phyloP scores from a whole-genome alignment of 1,139 yeast species.

The Schwanniomyces etchellsii region DNA sequence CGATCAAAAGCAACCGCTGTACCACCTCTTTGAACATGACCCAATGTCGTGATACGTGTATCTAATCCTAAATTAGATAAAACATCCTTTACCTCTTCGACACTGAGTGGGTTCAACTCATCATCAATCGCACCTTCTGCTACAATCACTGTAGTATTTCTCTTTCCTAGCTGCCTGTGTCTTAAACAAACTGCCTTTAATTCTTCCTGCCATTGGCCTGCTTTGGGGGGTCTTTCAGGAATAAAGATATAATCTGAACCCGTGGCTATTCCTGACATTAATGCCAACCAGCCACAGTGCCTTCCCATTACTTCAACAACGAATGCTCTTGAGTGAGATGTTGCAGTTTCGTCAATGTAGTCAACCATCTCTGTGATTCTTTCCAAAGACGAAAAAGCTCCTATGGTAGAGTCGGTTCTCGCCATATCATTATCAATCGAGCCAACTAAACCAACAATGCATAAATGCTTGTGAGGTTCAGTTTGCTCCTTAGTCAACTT shows the following conservation, averaged over 20 bases:
- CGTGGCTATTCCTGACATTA: conserved; percentile 93
- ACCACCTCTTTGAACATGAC: conserved; percentile 99
- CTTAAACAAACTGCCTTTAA: conserved; percentile 64
- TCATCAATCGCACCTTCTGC: conserved; percentile 96
- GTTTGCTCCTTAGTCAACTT: conserved; percentile 53
- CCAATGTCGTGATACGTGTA: conserved; percentile 90
- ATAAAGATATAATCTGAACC: conserved; percentile 92
- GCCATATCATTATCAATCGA: conserved; percentile 98
- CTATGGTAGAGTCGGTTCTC: conserved; percentile 91
- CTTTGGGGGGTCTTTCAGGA: conserved; percentile 81
- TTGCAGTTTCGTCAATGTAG: conserved; percentile 94
- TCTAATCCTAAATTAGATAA: conserved; percentile 82
- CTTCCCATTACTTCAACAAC: conserved; percentile 99
- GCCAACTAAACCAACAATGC: conserved; percentile 93
- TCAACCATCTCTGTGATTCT: conserved; percentile 92
- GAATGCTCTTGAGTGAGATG: conserved; percentile 95
- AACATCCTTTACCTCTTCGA: conserved; percentile 74
- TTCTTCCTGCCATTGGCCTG: conserved; percentile 68
- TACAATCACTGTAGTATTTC: conserved; percentile 92
- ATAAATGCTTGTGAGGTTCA: conserved; percentile 62
- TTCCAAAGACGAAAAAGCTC: conserved; percentile 90
- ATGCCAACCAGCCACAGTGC: conserved; percentile 97
- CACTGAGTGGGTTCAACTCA: conserved; percentile 73
- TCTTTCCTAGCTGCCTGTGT: conserved; percentile 82
- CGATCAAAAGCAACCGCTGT: conserved; percentile 94